Conservation (phyloP, 352 stramenopile genomes). For the Pythium grandisporangium region DNA sequence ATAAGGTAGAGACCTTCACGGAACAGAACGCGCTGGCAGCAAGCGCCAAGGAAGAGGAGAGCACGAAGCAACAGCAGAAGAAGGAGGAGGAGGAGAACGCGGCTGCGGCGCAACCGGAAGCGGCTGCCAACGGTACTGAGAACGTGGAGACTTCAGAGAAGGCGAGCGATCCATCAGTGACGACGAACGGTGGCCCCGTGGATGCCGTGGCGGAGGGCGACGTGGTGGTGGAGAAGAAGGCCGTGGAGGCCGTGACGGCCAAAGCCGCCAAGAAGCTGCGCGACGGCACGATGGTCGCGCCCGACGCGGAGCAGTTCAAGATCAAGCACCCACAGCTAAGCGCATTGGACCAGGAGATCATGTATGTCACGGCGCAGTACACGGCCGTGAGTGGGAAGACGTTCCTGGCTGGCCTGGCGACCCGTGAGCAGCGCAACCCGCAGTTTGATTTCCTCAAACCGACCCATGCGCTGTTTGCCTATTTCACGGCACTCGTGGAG, state of each 20-base stretch:
- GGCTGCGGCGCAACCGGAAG: slow-evolving; percentile 7
- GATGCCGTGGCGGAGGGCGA: slow-evolving; percentile 29
- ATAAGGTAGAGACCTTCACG: slow-evolving; percentile 89
- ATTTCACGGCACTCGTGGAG: slow-evolving; percentile 98
- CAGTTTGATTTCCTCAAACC: slow-evolving; percentile 98
- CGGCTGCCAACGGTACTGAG: background rate
- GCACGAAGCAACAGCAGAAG: slow-evolving; percentile 12
- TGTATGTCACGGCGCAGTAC: slow-evolving; percentile 98
- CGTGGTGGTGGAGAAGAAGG: slow-evolving; percentile 80
- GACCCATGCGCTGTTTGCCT: slow-evolving; percentile 95
- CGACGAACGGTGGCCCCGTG: too few species aligned
- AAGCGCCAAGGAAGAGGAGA: background rate
- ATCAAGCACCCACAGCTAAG: slow-evolving; percentile 88
- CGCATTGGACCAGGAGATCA: slow-evolving; percentile 94
- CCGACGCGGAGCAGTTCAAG: slow-evolving; percentile 63
- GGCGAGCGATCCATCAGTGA: too few species aligned
- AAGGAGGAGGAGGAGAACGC: slow-evolving; percentile 14
- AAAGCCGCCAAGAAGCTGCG: slow-evolving; percentile 91
- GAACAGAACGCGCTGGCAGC: slow-evolving; percentile 22
- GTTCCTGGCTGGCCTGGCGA: slow-evolving; percentile 92
- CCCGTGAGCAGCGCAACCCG: slow-evolving; percentile 95
- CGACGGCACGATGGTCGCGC: slow-evolving; percentile 64
- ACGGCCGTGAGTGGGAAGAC: slow-evolving; percentile 91
- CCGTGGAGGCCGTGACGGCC: slow-evolving; percentile 68
- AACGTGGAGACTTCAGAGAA: slow-evolving; percentile 17